Percentiles rank a stretch among this genome's conserved stretches.
Evolutionary conservation across 78 protist species (phyloP).

Genomic region (Dictyostelium firmibasis): DNA sequence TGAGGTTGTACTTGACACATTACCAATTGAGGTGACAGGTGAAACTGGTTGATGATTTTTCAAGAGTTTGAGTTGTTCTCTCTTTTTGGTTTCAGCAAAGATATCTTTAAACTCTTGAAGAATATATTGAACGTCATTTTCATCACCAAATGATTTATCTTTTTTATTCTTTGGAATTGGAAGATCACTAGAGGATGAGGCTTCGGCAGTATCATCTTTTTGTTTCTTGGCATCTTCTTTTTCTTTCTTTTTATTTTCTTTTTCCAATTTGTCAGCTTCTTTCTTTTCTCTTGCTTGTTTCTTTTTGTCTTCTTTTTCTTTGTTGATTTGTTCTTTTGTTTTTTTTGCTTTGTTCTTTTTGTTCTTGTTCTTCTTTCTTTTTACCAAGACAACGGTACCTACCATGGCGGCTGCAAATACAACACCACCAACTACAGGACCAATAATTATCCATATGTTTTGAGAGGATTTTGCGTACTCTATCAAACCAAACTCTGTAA

Average conservation of each 20-base stretch:
- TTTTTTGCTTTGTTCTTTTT: not conserved
- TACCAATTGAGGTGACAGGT: slow-evolving; percentile 30
- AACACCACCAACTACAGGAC: slow-evolving; percentile 55
- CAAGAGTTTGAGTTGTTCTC: not conserved
- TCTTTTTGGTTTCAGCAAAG: slow-evolving; percentile 16
- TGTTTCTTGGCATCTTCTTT: not conserved
- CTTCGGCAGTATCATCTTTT: not conserved
- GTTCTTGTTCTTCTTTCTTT: slow-evolving; percentile 25
- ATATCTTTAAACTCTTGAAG: slow-evolving; percentile 62
- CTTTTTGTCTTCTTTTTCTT: slow-evolving; percentile 33
- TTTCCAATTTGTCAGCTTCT: not conserved
- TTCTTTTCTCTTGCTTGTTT: slow-evolving; percentile 1
- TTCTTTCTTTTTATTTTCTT: not conserved
- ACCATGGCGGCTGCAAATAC: slow-evolving; percentile 30
- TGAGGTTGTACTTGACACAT: not conserved
- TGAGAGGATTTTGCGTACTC: not conserved
- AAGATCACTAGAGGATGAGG: not conserved
- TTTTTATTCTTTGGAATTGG: not conserved
- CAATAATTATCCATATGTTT: slow-evolving; percentile 8
- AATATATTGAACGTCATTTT: slow-evolving; percentile 52
- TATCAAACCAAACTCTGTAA: slow-evolving; percentile 46
- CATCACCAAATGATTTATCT: slow-evolving; percentile 66
- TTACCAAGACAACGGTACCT: slow-evolving; percentile 21
- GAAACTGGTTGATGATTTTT: slow-evolving; percentile 22
- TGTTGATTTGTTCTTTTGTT: not conserved